Evolutionary conservation across 2,329 filamentous ascomycete genomes (phyloP).

Genomic region (Clonostachys solani): DNA sequence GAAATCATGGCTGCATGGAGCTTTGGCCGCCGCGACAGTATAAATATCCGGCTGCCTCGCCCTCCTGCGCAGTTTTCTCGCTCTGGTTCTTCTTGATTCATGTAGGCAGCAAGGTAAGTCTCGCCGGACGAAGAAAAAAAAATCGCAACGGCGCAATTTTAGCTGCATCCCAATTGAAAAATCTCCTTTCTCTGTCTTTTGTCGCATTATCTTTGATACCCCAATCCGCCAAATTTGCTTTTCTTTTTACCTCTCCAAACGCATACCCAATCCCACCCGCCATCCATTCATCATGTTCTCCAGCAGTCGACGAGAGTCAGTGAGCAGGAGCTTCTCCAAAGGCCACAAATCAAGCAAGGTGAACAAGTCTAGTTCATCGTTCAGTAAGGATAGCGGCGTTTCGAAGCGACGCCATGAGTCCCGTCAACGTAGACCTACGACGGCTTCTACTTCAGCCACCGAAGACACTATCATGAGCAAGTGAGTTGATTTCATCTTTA

Average conservation of each 20-base stretch:
- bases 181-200: slow-evolving; percentile 1
- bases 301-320: slow-evolving; percentile 34
- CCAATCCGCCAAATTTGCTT: slow-evolving; percentile 2
- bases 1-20: too few species aligned
- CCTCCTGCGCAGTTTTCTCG: slow-evolving; percentile 8
- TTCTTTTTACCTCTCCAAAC: slow-evolving; percentile 2
- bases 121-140: too few species aligned
- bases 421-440: slow-evolving; percentile 40
- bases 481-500: slow-evolving; percentile 23
- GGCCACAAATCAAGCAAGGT: slow-evolving; percentile 42
- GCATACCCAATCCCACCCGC: background rate
- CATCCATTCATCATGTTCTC: slow-evolving; percentile 34
- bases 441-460: slow-evolving; percentile 31
- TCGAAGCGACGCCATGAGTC: slow-evolving; percentile 51
- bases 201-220: slow-evolving; percentile 1
- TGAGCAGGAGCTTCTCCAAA: slow-evolving; percentile 49
- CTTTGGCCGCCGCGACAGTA: slow-evolving; percentile 4
- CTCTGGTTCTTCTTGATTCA: slow-evolving; percentile 1
- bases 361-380: slow-evolving; percentile 47
- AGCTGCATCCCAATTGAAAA: background rate
- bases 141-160: too few species aligned
- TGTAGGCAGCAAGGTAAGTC: slow-evolving; percentile 16
- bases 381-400: slow-evolving; percentile 49
- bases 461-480: slow-evolving; percentile 35
- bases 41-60: slow-evolving; percentile 10